Evolutionary conservation across 148 eudicot genomes (phyloP).

Genomic region (Rhododendron vialii): DNA sequence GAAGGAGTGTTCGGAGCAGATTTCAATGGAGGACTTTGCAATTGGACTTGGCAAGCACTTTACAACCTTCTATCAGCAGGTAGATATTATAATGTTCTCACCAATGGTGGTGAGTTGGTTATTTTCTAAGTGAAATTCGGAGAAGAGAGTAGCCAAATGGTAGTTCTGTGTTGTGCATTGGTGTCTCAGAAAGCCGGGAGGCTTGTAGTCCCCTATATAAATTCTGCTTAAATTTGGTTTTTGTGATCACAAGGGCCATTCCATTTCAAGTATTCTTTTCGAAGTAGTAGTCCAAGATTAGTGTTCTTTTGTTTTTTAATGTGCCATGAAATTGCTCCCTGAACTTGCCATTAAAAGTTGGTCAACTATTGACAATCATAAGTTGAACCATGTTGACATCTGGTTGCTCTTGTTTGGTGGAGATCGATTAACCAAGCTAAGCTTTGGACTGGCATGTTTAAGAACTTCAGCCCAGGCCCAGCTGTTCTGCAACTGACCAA

Average conservation of each 20-base stretch:
- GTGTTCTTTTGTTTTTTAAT: neutral
- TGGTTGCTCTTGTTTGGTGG: neutral
- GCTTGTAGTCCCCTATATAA: neutral
- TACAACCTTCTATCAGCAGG: slow-evolving; percentile 77
- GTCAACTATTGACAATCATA: neutral
- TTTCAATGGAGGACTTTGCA: slow-evolving; percentile 83
- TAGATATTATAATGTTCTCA: slow-evolving; percentile 17
- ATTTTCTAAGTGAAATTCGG: neutral
- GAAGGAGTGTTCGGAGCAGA: slow-evolving; percentile 66
- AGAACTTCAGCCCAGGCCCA: neutral
- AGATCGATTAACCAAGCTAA: neutral
- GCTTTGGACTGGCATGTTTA: neutral
- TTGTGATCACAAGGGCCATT: neutral
- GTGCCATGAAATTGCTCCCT: neutral
- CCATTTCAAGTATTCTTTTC: neutral
- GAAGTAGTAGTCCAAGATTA: neutral
- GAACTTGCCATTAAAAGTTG: neutral
- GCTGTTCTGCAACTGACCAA: neutral
- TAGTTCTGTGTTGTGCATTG: slow-evolving; percentile 1
- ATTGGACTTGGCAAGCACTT: slow-evolving; percentile 87
- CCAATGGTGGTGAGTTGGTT: neutral
- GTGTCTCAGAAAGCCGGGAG: neutral
- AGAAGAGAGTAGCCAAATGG: neutral
- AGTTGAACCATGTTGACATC: neutral
- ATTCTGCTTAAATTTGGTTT: neutral